A percentile compares a stretch with the other conserved stretches of the same genome.
These are phyloP conservation scores for Erodium trifolium DNA, from an alignment of 441 rosid genomes.

Conservation along the genomic window DNA sequence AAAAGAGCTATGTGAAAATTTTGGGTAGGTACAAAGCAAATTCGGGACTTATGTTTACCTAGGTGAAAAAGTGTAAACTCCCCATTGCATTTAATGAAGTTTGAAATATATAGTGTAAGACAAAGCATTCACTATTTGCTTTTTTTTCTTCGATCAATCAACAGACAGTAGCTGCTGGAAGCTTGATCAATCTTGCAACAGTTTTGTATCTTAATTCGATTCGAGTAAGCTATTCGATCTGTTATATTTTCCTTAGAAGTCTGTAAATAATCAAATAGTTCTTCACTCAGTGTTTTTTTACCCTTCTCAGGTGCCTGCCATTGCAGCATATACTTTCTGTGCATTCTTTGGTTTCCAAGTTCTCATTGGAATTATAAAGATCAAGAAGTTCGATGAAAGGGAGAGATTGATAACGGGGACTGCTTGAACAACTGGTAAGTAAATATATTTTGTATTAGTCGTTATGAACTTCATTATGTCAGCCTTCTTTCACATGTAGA, in stretches of 20 bases:
- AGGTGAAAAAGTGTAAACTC: background rate
- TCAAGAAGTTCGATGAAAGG: constrained; percentile 71
- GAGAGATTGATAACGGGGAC: constrained; percentile 91
- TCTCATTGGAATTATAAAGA: constrained; percentile 68
- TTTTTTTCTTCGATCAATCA: constrained; percentile 18
- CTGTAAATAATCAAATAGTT: constrained; percentile 9
- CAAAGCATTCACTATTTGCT: constrained; percentile 9
- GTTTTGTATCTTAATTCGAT: constrained; percentile 78
- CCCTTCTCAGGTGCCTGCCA: constrained; percentile 60
- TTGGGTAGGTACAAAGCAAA: too few relatives aligned
- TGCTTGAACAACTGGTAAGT: constrained; percentile 48
- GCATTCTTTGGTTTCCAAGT: constrained; percentile 80
- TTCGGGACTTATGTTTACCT: too few relatives aligned
- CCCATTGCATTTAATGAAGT: background rate
- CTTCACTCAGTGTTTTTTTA: constrained; percentile 15
- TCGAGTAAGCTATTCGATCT: constrained; percentile 43
- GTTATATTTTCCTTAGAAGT: background rate
- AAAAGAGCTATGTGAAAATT: too few relatives aligned
- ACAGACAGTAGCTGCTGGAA: constrained; percentile 94
- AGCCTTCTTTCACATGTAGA: background rate
- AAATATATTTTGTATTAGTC: background rate
- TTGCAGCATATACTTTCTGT: constrained; percentile 51
- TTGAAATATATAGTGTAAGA: background rate
- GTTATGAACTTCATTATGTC: background rate
- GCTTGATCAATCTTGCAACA: constrained; percentile 87